phyloP scores from a whole-genome alignment of 805 yeast genomes.

The Wickerhamiella hasegawae region DNA sequence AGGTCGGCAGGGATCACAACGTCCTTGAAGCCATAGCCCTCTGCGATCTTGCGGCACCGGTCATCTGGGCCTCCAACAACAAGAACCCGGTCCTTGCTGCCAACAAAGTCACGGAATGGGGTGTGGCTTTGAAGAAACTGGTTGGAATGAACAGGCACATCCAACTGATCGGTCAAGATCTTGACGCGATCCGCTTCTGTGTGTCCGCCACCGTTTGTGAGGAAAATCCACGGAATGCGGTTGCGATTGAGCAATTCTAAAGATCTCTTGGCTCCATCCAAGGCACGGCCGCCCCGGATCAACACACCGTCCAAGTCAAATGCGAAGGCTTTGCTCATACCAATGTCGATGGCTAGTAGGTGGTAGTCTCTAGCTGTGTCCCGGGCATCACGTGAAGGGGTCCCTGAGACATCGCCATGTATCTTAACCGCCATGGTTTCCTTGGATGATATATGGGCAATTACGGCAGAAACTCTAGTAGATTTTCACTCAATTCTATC shows the following conservation, averaged over 20 bases:
- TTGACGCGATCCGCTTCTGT: constrained; percentile 60
- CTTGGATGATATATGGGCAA: no score
- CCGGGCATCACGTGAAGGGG: no score
- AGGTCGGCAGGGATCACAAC: constrained; percentile 73
- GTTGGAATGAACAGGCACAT: constrained; percentile 44
- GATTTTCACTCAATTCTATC: no score
- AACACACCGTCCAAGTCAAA: constrained; percentile 90
- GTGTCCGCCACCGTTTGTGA: constrained; percentile 88
- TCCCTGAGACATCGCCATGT: no score
- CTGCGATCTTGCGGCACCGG: constrained; percentile 68
- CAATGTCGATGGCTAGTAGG: no score
- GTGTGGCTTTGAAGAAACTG: constrained; percentile 91
- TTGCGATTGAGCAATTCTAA: constrained; percentile 54
- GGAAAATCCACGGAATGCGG: constrained; percentile 69
- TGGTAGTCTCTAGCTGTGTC: no score
- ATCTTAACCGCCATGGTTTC: no score
- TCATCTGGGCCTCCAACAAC: constrained; percentile 87
- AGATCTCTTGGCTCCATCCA: constrained; percentile 67
- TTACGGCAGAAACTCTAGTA: no score
- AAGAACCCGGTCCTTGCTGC: constrained; percentile 50
- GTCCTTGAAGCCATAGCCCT: constrained; percentile 66
- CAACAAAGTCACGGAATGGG: constrained; percentile 74
- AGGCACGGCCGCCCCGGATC: constrained; percentile 68
- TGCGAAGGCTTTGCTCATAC: constrained; percentile 49
- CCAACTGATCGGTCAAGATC: constrained; percentile 49